Evolutionary conservation across 768 basidiomycete genomes (phyloP).

Genomic region (Suillus ampliporus): DNA sequence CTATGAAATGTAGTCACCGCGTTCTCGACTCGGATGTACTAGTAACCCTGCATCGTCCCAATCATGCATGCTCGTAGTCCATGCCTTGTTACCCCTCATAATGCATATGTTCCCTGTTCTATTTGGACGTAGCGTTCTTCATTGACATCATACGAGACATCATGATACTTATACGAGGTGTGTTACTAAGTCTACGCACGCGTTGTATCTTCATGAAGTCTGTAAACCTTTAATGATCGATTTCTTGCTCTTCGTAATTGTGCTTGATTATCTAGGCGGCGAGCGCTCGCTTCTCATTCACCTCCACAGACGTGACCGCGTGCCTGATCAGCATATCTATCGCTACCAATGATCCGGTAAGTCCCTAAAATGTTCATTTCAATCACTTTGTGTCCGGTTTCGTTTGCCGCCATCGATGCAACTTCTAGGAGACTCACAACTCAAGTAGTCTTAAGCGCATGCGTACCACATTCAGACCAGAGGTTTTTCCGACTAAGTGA

Average conservation of each 20-base stretch:
- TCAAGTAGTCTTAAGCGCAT: no score
- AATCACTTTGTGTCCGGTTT: no score
- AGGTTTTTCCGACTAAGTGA: no score
- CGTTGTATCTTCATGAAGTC: neutral
- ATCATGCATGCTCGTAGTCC: slow-evolving; percentile 98
- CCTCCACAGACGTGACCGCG: slow-evolving; percentile 88
- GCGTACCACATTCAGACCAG: no score
- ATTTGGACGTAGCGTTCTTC: slow-evolving; percentile 92
- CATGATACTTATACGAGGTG: slow-evolving; percentile 99
- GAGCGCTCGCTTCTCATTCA: slow-evolving; percentile 92
- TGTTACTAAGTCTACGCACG: slow-evolving; percentile 25
- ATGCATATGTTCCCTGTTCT: slow-evolving; percentile 92
- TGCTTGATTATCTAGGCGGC: slow-evolving; percentile 87
- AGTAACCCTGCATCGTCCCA: no score
- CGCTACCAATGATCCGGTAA: no score
- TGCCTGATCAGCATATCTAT: no score
- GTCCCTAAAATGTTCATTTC: no score
- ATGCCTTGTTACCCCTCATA: slow-evolving; percentile 90
- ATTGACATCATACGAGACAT: slow-evolving; percentile 93
- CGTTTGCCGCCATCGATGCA: no score
- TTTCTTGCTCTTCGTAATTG: slow-evolving; percentile 74
- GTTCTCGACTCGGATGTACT: no score
- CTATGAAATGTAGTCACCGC: no score
- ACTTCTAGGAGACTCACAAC: no score
- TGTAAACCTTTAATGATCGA: neutral